These are phyloP conservation scores for Aspergillus sparsus DNA, from an alignment of 495 filamentous ascomycete species.

Conservation along the genomic window DNA sequence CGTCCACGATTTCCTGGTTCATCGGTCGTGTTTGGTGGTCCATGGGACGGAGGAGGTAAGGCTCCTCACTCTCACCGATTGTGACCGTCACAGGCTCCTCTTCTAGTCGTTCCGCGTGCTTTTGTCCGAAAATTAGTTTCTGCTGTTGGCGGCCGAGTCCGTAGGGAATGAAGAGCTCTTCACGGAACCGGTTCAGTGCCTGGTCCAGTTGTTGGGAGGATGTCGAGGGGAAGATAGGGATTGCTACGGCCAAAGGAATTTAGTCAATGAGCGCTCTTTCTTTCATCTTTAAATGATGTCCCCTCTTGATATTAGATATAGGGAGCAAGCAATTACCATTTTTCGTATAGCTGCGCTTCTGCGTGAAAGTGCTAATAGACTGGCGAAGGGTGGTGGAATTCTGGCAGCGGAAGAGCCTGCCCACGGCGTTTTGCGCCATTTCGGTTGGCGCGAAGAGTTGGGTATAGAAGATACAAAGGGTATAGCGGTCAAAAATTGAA, in stretches of 20 bases:
- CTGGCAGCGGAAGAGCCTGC: slow-evolving; percentile 42
- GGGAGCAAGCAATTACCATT: slow-evolving; percentile 30
- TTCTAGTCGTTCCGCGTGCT: slow-evolving; percentile 52
- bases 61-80: slow-evolving; percentile 55
- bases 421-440: slow-evolving; percentile 46
- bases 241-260: slow-evolving; percentile 22
- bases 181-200: slow-evolving; percentile 56
- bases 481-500: neutral
- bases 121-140: slow-evolving; percentile 53
- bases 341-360: slow-evolving; percentile 39
- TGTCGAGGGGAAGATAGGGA: slow-evolving; percentile 54
- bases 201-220: slow-evolving; percentile 53
- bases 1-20: slow-evolving; percentile 33
- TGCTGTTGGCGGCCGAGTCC: slow-evolving; percentile 58
- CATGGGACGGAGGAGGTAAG: slow-evolving; percentile 53
- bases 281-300: no score
- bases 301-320: neutral
- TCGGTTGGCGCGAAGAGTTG: slow-evolving; percentile 1
- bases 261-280: no score
- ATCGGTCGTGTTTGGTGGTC: slow-evolving; percentile 41
- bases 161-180: slow-evolving; percentile 63
- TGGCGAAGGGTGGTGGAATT: slow-evolving; percentile 35
- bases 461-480: neutral
- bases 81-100: slow-evolving; percentile 62
- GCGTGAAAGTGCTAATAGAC: slow-evolving; percentile 33